phyloP scores from a whole-genome alignment of 805 yeast genomes.

The Candida ulmi region DNA sequence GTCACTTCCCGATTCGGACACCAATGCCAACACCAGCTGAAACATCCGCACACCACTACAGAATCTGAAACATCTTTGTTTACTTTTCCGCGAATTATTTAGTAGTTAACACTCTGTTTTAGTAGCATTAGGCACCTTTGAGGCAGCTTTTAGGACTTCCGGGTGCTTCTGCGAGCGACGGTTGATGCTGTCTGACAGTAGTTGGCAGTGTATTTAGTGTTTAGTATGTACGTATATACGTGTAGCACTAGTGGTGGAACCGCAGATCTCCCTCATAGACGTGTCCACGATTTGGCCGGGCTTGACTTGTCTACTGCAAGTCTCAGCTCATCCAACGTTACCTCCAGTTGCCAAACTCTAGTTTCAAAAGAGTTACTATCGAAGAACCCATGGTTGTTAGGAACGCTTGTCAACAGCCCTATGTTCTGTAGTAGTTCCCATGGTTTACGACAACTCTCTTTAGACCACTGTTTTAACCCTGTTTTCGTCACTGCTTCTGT shows the following conservation, averaged over 20 bases:
- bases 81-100: no score
- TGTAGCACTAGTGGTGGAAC: background rate
- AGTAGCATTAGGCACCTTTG: no score
- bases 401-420: conserved; percentile 11
- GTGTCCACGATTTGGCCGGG: conserved; percentile 21
- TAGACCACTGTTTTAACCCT: conserved; percentile 52
- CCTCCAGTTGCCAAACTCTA: conserved; percentile 22
- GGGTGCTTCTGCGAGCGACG: no score
- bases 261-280: conserved; percentile 8
- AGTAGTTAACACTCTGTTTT: background rate
- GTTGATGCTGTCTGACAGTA: no score
- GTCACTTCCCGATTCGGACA: conserved; percentile 18
- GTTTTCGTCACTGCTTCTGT: conserved; percentile 22
- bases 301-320: conserved; percentile 9
- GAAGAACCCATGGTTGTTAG: conserved; percentile 8
- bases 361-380: conserved; percentile 18
- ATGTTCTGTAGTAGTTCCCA: conserved; percentile 60
- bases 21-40: conserved; percentile 7
- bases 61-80: no score
- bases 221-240: no score
- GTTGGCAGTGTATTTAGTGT: no score
- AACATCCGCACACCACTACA: background rate
- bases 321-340: conserved; percentile 22
- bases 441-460: conserved; percentile 53
- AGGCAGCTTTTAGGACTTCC: no score